Conservation (phyloP, 306 rosid genomes). For the Herpetospermum pedunculosum region DNA sequence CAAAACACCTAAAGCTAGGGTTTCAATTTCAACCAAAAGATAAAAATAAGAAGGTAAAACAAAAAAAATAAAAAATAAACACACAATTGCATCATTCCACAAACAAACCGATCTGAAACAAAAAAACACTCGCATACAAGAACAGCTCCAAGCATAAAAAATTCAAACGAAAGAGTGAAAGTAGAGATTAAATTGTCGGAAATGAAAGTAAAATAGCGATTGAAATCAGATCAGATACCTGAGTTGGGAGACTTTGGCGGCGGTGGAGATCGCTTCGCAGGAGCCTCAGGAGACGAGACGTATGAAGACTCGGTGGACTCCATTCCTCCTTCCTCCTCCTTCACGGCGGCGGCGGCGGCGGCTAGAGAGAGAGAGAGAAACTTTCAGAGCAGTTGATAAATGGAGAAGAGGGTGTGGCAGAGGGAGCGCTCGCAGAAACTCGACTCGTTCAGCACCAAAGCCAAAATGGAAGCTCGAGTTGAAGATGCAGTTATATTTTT, state of each 20-base stretch:
- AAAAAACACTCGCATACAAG: not conserved
- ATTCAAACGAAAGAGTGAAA: not conserved
- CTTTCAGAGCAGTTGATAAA: not conserved
- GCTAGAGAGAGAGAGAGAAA: conserved; percentile 8
- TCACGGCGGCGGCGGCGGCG: not conserved
- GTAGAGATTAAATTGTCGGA: not conserved
- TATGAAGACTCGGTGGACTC: conserved; percentile 88
- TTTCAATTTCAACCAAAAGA: not conserved
- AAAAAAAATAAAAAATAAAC: not conserved
- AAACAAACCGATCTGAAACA: conserved; percentile 12
- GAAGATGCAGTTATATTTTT: conserved; percentile 7
- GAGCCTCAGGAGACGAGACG: conserved; percentile 89
- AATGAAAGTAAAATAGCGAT: not conserved
- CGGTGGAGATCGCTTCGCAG: conserved; percentile 55
- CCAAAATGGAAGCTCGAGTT: conserved; percentile 9
- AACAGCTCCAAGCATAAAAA: not conserved
- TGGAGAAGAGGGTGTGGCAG: not conserved
- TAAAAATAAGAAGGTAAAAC: not conserved
- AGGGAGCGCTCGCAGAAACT: conserved; percentile 1
- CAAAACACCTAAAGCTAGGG: conserved; percentile 1
- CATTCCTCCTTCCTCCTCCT: conserved; percentile 40
- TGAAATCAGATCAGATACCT: conserved; percentile 80
- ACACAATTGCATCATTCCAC: not conserved
- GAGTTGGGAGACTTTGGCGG: conserved; percentile 61
- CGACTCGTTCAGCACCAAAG: conserved; percentile 14